Base-by-base conservation (phyloP, 2,329 filamentous ascomycete genomes). In the Lasiodiplodia citricola region DNA sequence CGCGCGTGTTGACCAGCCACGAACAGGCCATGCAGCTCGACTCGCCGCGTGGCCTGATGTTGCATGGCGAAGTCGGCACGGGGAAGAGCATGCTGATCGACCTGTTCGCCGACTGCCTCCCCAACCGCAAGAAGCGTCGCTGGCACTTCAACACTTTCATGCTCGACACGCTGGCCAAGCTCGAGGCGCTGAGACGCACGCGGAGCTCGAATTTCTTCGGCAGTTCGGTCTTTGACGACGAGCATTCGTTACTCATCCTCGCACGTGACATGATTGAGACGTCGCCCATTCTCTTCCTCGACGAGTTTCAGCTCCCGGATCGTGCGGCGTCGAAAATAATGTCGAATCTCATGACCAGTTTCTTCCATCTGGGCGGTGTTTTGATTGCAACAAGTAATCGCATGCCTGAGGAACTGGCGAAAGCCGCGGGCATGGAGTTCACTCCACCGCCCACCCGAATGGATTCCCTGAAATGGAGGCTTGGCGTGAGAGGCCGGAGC, bases 71-170 rank as follows among this genome's bases (percentile, higher is more conserved):
- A 75, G 92, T 96, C 1, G 92, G 92, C 13, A 93, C 91, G 0
- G 92, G 92, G 16, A 96, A 96, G 77, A 92, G 89, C 5, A 94
- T 96, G 91, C 85, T 96, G n/a, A 85, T 94, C 16, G 92, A 95
- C 74, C 82, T 96, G 0, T 87, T 96, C n/a, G 91, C 91, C 16
- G 90, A 93, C 64, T 91, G 90, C 63, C 80, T 96, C 4, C 92
- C 92, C 1, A 93, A 88, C 18, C 82, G 85, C 55, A 90, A 89
- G 74, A 95, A 95, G 81, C 84, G 86, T 73, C 84, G 92, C 70
- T 94, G 91, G 89, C 92, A 95, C 76, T 96, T 94, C 80, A 93
- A 93, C 76, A 93, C 91, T 0, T 96, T 96, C 74, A 96, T 96
- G 91, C 83, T 95, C 10, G 90, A 94, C 72, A 89, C 88, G 0